Evolutionary conservation across 2,329 filamentous ascomycete genomes (phyloP).

Genomic region (Clarireedia sp.): DNA sequence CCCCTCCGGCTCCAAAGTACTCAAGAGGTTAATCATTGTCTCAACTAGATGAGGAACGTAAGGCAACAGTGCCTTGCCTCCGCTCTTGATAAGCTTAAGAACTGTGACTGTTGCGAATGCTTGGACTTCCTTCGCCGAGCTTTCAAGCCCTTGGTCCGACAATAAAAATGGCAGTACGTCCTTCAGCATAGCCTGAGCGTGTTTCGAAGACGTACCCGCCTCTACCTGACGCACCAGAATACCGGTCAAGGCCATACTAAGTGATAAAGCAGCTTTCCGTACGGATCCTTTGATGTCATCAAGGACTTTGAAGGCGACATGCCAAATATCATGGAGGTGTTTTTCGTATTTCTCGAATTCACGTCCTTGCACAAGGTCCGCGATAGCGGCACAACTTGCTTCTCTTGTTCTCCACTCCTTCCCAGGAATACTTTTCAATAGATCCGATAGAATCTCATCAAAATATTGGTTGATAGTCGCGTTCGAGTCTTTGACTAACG

Average conservation of each 20-base stretch:
- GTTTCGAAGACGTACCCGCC: constrained; percentile 61
- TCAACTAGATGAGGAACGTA: constrained; percentile 79
- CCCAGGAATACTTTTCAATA: constrained; percentile 77
- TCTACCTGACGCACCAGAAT: constrained; percentile 80
- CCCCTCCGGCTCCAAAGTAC: constrained; percentile 78
- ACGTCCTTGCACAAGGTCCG: constrained; percentile 77
- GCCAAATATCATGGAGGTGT: constrained; percentile 81
- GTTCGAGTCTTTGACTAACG: constrained; percentile 82
- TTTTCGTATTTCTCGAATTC: constrained; percentile 70
- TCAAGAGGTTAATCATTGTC: constrained; percentile 72
- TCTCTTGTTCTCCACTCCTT: constrained; percentile 91
- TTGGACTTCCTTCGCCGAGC: constrained; percentile 79
- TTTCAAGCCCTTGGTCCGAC: constrained; percentile 83
- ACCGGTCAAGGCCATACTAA: constrained; percentile 79
- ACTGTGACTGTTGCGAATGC: constrained; percentile 75
- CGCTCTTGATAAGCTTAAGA: constrained; percentile 82
- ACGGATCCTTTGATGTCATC: constrained; percentile 96
- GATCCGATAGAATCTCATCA: constrained; percentile 78
- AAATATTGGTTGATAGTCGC: constrained; percentile 74
- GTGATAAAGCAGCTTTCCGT: constrained; percentile 66
- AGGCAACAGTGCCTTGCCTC: constrained; percentile 66
- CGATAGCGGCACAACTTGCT: constrained; percentile 83
- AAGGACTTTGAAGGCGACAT: constrained; percentile 77
- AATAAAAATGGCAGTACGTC: constrained; percentile 86
- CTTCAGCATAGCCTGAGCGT: constrained; percentile 71